These are phyloP conservation scores for Pezicula radicicola DNA, from an alignment of 2,329 filamentous ascomycete species.

Conservation along the genomic window DNA sequence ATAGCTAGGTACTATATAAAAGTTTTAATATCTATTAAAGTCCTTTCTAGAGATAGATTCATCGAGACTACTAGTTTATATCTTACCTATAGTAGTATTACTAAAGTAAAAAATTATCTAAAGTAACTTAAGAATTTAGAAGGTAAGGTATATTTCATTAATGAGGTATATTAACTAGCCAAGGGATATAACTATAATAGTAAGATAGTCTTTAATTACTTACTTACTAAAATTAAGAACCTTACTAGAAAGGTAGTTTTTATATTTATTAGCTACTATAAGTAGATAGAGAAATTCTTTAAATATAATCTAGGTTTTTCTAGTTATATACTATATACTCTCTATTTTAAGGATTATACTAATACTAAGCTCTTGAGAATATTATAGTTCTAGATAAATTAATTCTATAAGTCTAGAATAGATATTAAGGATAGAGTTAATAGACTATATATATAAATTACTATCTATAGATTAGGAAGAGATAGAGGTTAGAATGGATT, in stretches of 20 bases:
- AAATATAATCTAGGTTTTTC: slow-evolving; percentile 69
- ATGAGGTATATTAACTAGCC: slow-evolving; percentile 74
- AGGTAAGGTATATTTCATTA: slow-evolving; percentile 74
- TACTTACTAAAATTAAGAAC: slow-evolving; percentile 73
- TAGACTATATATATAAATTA: slow-evolving; percentile 64
- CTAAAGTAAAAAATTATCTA: slow-evolving; percentile 53
- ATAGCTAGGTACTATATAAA: slow-evolving; percentile 68
- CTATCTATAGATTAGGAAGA: slow-evolving; percentile 56
- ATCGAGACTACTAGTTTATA: slow-evolving; percentile 66
- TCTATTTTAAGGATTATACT: slow-evolving; percentile 68
- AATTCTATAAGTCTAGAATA: slow-evolving; percentile 52
- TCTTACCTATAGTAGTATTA: slow-evolving; percentile 60
- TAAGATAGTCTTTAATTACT: slow-evolving; percentile 62
- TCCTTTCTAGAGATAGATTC: slow-evolving; percentile 58
- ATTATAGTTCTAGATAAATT: slow-evolving; percentile 49
- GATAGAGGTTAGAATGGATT: slow-evolving; percentile 65
- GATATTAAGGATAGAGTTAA: slow-evolving; percentile 53
- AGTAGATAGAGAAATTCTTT: slow-evolving; percentile 75
- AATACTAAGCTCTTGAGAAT: slow-evolving; percentile 64
- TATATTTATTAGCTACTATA: slow-evolving; percentile 69
- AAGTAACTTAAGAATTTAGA: slow-evolving; percentile 55
- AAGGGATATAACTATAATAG: slow-evolving; percentile 57
- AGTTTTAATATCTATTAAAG: slow-evolving; percentile 60
- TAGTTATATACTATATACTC: slow-evolving; percentile 62
- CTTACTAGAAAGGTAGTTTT: slow-evolving; percentile 67